Evolutionary conservation across 495 filamentous ascomycete genomes (phyloP), one percentile per base, ranked within the genome.

Genomic region (Letharia columbiana): DNA sequence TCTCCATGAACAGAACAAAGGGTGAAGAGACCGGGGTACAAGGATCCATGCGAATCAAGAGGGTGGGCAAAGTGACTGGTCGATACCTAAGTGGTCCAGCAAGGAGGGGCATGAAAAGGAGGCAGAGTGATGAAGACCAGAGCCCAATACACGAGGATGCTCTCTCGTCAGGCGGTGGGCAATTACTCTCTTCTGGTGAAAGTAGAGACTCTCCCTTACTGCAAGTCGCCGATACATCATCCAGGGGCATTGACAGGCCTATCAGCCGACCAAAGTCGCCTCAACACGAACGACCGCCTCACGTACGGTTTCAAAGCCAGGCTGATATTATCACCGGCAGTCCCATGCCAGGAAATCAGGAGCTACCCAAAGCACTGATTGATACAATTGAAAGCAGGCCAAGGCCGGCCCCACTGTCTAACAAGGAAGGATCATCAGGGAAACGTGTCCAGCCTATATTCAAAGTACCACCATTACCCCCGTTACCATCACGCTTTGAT

Each of bases 71-170:
- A 69, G 76, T 87, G 9, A 84, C 87, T 12, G 89, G 89, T 1
- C 84, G 81, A 65, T 91, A 91, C 69, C 77, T 91, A 33, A 90
- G 86, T 65, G 88, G 88, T 1, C 89, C 89, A 12, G 89, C 88
- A 31, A 83, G 89, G 65, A 79, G 89, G 67, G 89, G 88, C 18
- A 83, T 87, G 23, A 71, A 83, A 66, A 80, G 88, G 65, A 82
- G 88, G 61, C 87, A 89, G 73, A 91, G 87, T 67, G 89, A 91
- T 50, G 89, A 91, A 54, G 86, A 88, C 58, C 81, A 79, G 45
- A 77, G 80, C 56, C 69, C 70, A 28, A 58, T 60, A 33, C 68
- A 69, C 23, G 72, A 72, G 1, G 67, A 68, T 37, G 41, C 57
- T 9, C 57, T 66, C 49, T 65, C 60, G 57, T 69, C 71, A 23